Conservation (phyloP, 2,329 filamentous ascomycete species). For the Cercospora sesami region DNA sequence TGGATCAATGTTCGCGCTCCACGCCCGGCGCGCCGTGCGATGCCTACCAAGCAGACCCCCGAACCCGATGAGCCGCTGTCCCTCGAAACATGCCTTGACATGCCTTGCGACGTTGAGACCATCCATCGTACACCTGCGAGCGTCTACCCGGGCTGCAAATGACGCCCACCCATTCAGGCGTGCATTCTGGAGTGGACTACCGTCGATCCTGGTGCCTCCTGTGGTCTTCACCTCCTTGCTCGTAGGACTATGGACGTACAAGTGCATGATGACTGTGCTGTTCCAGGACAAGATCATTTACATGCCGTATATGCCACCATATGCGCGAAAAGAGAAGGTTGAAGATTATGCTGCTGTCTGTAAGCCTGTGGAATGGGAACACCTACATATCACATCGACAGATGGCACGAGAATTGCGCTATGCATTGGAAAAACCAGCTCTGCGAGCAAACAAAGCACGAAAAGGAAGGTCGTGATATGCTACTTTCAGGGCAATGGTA, state of each 20-base stretch:
- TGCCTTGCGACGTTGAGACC: background rate
- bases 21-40: background rate
- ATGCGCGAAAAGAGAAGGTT: slow-evolving; percentile 66
- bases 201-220: slow-evolving; percentile 61
- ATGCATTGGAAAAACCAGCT: slow-evolving; percentile 48
- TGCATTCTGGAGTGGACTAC: slow-evolving; percentile 35
- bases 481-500: slow-evolving; percentile 53
- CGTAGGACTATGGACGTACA: slow-evolving; percentile 62
- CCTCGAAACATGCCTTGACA: background rate
- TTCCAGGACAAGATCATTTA: slow-evolving; percentile 84
- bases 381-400: slow-evolving; percentile 59
- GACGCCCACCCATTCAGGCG: background rate
- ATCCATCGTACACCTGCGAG: background rate
- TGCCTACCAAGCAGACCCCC: background rate
- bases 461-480: slow-evolving; percentile 43
- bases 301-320: slow-evolving; percentile 73
- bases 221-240: slow-evolving; percentile 66
- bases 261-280: slow-evolving; percentile 70
- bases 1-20: slow-evolving; percentile 1
- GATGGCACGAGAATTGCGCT: slow-evolving; percentile 68
- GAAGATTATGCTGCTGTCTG: slow-evolving; percentile 62
- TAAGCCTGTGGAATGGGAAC: slow-evolving; percentile 65
- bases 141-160: background rate
- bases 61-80: background rate
- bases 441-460: background rate